These are phyloP conservation scores for Nakaseomyces nivariensis DNA, from an alignment of 1,139 yeast genomes.

Conservation along the genomic window DNA sequence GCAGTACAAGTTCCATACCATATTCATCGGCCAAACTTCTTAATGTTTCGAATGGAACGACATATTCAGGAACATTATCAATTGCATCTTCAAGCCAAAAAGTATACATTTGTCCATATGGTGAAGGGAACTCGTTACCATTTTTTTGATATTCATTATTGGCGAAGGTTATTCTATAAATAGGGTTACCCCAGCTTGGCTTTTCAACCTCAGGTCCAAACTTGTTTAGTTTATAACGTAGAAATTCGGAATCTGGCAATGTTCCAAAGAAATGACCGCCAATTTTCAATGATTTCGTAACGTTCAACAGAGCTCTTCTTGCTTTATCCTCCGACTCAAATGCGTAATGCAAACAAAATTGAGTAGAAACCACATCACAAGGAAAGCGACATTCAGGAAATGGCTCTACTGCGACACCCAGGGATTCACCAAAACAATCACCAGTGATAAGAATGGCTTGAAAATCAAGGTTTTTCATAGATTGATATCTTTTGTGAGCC, in stretches of 20 bases:
- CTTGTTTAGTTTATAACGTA: constrained; percentile 51
- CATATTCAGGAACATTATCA: constrained; percentile 92
- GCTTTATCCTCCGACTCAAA: constrained; percentile 80
- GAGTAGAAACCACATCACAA: constrained; percentile 80
- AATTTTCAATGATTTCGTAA: constrained; percentile 59
- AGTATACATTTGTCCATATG: constrained; percentile 76
- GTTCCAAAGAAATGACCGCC: constrained; percentile 93
- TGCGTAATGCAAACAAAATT: constrained; percentile 90
- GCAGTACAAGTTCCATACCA: constrained; percentile 61
- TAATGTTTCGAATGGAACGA: constrained; percentile 89
- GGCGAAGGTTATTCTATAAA: constrained; percentile 73
- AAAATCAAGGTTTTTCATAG: constrained; percentile 43
- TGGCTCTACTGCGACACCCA: constrained; percentile 68
- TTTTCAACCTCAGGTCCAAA: constrained; percentile 40
- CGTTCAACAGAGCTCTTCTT: constrained; percentile 59
- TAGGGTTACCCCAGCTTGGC: constrained; percentile 68
- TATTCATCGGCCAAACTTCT: constrained; percentile 77
- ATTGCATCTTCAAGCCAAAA: constrained; percentile 87
- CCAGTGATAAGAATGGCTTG: constrained; percentile 84
- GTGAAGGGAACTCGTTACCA: constrained; percentile 60
- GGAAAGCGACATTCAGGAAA: constrained; percentile 61
- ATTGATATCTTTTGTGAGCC: constrained; percentile 63
- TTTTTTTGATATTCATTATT: constrained; percentile 51
- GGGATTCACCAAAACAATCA: constrained; percentile 67
- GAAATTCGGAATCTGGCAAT: constrained; percentile 84